Evolutionary conservation across 1,284 basidiomycete genomes (phyloP).

Genomic region (Tilletia walkeri): DNA sequence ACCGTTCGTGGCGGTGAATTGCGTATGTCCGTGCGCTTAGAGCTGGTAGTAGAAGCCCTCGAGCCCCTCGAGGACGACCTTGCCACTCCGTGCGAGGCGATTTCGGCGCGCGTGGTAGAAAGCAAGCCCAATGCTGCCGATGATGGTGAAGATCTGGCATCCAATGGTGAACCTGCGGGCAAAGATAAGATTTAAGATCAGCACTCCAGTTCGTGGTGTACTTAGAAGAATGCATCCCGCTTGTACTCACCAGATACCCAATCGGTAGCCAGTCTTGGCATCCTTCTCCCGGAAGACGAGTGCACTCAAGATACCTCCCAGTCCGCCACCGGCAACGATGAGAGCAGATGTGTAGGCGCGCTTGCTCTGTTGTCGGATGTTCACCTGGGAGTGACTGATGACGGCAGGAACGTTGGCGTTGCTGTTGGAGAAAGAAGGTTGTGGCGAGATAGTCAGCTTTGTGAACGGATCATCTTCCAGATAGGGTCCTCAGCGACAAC

Average conservation of each 20-base stretch:
- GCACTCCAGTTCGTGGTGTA: not conserved
- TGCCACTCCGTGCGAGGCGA: not conserved
- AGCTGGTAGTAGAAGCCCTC: conserved; percentile 13
- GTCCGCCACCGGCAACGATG: conserved; percentile 57
- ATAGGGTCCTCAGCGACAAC: no score
- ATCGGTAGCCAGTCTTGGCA: conserved; percentile 39
- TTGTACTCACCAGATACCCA: conserved; percentile 30
- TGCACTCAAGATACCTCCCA: conserved; percentile 59
- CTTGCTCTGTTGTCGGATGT: conserved; percentile 58
- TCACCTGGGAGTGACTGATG: conserved; percentile 49
- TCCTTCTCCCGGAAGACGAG: conserved; percentile 50
- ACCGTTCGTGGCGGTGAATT: not conserved
- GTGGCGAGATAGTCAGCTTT: no score
- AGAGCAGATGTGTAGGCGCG: conserved; percentile 55
- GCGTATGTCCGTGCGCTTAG: not conserved
- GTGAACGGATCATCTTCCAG: no score
- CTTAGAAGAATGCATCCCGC: not conserved
- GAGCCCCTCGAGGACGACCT: conserved; percentile 4
- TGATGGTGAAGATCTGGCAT: conserved; percentile 37
- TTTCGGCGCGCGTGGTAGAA: conserved; percentile 25
- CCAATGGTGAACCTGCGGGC: conserved; percentile 30
- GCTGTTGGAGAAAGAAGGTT: not conserved
- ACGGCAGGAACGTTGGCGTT: conserved; percentile 46
- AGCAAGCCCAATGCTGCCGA: conserved; percentile 32
- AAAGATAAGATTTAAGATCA: not conserved